Evolutionary conservation across 192 early-diverging fungal species (phyloP).

Genomic region (Coemansia sp.): DNA sequence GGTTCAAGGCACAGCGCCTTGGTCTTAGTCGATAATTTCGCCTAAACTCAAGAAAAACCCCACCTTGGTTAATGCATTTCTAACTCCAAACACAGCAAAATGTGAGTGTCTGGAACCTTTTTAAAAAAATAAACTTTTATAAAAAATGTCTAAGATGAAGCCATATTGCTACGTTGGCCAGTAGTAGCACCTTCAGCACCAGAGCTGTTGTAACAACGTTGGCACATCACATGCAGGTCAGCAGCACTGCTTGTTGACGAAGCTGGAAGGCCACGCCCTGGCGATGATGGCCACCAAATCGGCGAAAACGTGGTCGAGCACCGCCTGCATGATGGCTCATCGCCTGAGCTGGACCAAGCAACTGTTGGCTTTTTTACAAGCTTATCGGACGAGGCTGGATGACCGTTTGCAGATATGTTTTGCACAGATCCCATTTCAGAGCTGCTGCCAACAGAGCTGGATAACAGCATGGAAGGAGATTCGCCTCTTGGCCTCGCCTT

Average conservation of each 20-base stretch:
- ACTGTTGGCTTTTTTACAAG: constrained; percentile 5
- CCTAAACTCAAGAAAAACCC: not conserved
- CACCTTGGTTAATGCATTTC: not conserved
- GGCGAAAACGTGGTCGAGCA: constrained; percentile 38
- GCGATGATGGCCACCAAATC: constrained; percentile 46
- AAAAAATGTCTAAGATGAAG: constrained; percentile 1
- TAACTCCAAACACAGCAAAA: too few relatives aligned
- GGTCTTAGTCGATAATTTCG: constrained; percentile 5
- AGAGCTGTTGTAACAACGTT: constrained; percentile 36
- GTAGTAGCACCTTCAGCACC: not conserved
- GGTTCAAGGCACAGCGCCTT: constrained; percentile 52
- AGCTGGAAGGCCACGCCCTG: not conserved
- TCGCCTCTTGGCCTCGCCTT: not conserved
- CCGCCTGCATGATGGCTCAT: constrained; percentile 27
- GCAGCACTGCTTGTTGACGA: not conserved
- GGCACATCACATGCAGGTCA: constrained; percentile 31
- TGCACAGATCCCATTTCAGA: not conserved
- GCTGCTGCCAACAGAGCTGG: not conserved
- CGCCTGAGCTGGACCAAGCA: constrained; percentile 24
- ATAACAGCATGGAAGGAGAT: constrained; percentile 4
- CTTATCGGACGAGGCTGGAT: not conserved
- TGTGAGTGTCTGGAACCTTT: too few relatives aligned
- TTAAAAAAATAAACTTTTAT: too few relatives aligned
- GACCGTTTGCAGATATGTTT: not conserved
- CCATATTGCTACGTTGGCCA: constrained; percentile 2